Evolutionary conservation across 1,139 yeast genomes (phyloP), one percentile per base, ranked within the genome.

Genomic region (Lodderomyces oxycetoniae): DNA sequence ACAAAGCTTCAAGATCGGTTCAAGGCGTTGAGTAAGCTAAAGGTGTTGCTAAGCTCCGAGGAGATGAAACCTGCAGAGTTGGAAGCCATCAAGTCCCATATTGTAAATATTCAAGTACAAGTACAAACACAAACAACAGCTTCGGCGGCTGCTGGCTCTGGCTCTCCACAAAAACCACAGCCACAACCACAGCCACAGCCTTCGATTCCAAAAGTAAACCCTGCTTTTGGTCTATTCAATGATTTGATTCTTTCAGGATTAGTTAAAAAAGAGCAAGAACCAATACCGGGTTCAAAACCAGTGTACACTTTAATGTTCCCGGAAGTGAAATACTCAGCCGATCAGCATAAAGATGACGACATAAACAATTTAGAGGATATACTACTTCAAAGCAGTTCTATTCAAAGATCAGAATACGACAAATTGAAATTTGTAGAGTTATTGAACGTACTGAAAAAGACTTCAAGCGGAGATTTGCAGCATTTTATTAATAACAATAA

Each of bases 1-100:
- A 28, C 55, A 29, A 57, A 61, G 50, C 50, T 63, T 14, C 50
- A 45, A 24, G 71, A 61, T 23, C 52, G 67, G 29, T 61, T 59
- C 37, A 61, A 63, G 33, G 73, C 76, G 2, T 62, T 75, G 42
- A 56, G 54, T 28, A 72, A 73, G 42, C 57, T 75, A 36, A 59
- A 62, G 26, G 42, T 39, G 10, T 59, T 74, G 22, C 54, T 74
- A 34, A 52, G 53, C 11, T 60, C 50, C 42, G 67, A 57, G 40
- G 49, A 51, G 9, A 67, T 74, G 56, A 65, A 63, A 24, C 50
- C 54, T 7, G 55, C 59, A 17, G 77, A 74, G 38, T 57, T 74
- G 32, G 51, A 51, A 29, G 68, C 68, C 1, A 63, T 67, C 7
- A 69, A 63, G 42, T 47, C 49, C 16, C 67, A 62, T 40, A 50